Percentiles rank a stretch among this genome's conserved stretches.
phyloP scores from a whole-genome alignment of 805 yeast species.

The Candida maris region DNA sequence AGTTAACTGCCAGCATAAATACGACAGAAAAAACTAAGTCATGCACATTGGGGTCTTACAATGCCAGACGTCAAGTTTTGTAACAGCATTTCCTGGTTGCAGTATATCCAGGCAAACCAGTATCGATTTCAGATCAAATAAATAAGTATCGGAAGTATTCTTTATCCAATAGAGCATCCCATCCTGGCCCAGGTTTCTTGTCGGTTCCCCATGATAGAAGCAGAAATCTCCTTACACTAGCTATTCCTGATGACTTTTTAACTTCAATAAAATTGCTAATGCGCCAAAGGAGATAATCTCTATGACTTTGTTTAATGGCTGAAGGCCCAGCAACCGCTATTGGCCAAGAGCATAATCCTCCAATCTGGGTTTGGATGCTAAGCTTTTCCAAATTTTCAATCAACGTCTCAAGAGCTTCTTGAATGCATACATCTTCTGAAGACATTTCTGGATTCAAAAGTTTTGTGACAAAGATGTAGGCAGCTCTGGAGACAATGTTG shows the following conservation, averaged over 20 bases:
- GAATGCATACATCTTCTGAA: conserved; percentile 3
- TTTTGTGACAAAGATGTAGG: conserved; percentile 2
- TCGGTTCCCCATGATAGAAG: conserved; percentile 7
- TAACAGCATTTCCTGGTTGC: no score
- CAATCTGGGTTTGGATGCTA: conserved; percentile 1
- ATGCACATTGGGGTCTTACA: no score
- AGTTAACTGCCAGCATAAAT: no score
- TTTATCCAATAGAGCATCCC: conserved; percentile 7
- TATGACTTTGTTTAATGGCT: conserved; percentile 2
- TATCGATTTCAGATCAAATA: no score
- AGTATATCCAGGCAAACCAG: no score
- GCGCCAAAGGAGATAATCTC: conserved; percentile 4
- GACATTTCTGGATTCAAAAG: conserved; percentile 3
- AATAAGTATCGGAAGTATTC: neutral
- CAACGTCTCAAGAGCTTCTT: conserved; percentile 1
- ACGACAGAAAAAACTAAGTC: no score
- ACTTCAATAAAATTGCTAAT: conserved; percentile 3
- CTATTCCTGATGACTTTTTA: conserved; percentile 3
- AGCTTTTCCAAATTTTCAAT: conserved; percentile 1
- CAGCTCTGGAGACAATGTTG: conserved; percentile 4
- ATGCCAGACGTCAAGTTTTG: no score
- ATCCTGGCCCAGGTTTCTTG: conserved; percentile 3
- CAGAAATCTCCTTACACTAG: conserved; percentile 3
- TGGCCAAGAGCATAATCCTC: conserved; percentile 7
- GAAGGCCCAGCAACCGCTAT: conserved; percentile 7